phyloP scores from a whole-genome alignment of 1,139 yeast genomes.

The Hyphopichia buzzinii region DNA sequence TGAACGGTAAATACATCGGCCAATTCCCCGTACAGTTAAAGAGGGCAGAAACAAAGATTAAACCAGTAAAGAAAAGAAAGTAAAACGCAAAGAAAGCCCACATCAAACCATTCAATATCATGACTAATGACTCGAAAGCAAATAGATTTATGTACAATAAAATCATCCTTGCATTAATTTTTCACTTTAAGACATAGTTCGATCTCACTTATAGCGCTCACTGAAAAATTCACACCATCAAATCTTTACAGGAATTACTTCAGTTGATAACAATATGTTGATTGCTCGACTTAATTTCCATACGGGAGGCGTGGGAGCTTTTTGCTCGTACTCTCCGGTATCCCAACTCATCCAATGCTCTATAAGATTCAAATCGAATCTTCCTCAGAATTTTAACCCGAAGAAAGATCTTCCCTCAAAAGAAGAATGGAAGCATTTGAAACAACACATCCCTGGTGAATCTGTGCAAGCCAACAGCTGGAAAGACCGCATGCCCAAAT shows the following conservation, averaged over 20 bases:
- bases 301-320: too few relatives aligned
- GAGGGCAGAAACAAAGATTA: constrained; percentile 56
- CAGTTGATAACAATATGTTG: too few relatives aligned
- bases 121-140: too few relatives aligned
- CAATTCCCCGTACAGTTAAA: constrained; percentile 70
- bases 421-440: constrained; percentile 46
- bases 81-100: background rate
- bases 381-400: constrained; percentile 25
- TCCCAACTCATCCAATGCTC: background rate
- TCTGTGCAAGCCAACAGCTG: constrained; percentile 47
- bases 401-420: constrained; percentile 30
- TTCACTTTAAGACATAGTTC: too few relatives aligned
- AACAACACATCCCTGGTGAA: constrained; percentile 63
- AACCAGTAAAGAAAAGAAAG: constrained; percentile 22
- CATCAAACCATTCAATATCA: too few relatives aligned
- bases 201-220: too few relatives aligned
- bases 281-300: too few relatives aligned
- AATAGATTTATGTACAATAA: too few relatives aligned
- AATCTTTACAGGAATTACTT: too few relatives aligned
- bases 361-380: constrained; percentile 22
- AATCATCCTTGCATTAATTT: too few relatives aligned
- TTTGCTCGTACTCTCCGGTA: background rate
- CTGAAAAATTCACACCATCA: too few relatives aligned
- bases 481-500: constrained; percentile 54
- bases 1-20: constrained; percentile 77